phyloP scores from a whole-genome alignment of 2,329 filamentous ascomycete genomes.

The Xylariaceae sp. region DNA sequence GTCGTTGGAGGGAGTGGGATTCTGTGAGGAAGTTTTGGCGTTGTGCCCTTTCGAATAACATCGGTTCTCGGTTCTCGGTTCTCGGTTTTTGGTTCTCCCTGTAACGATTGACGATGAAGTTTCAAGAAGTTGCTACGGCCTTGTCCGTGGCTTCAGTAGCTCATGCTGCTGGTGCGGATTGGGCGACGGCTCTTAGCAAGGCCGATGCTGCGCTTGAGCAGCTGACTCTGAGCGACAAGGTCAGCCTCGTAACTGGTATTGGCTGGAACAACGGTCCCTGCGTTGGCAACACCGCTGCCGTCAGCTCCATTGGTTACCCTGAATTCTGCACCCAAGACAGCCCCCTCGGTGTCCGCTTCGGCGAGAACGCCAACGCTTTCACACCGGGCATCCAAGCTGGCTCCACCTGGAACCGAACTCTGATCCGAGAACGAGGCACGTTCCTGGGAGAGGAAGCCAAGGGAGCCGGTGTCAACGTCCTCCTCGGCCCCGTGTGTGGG shows the following conservation, averaged over 20 bases:
- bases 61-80: too few species aligned
- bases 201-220: constrained; percentile 60
- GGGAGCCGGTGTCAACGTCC: constrained; percentile 64
- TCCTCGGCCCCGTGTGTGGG: constrained; percentile 71
- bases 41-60: neutral
- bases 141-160: constrained; percentile 21
- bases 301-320: constrained; percentile 58
- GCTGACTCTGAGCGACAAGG: constrained; percentile 70
- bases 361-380: constrained; percentile 67
- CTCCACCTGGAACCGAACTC: constrained; percentile 69
- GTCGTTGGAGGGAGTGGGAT: neutral
- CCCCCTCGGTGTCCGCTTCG: constrained; percentile 68
- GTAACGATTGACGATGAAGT: constrained; percentile 20
- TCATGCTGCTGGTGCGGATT: constrained; percentile 33
- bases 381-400: constrained; percentile 74
- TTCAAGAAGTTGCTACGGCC: constrained; percentile 14
- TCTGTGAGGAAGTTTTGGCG: neutral
- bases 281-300: constrained; percentile 56
- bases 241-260: constrained; percentile 71
- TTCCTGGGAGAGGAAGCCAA: constrained; percentile 65
- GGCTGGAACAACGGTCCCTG: constrained; percentile 70
- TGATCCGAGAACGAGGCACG: constrained; percentile 66
- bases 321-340: constrained; percentile 75
- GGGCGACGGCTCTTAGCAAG: constrained; percentile 65
- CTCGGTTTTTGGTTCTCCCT: neutral